Evolutionary conservation across 192 early-diverging fungal genomes (phyloP), one percentile per base, ranked within the genome.

Genomic region (Coemansia sp.): DNA sequence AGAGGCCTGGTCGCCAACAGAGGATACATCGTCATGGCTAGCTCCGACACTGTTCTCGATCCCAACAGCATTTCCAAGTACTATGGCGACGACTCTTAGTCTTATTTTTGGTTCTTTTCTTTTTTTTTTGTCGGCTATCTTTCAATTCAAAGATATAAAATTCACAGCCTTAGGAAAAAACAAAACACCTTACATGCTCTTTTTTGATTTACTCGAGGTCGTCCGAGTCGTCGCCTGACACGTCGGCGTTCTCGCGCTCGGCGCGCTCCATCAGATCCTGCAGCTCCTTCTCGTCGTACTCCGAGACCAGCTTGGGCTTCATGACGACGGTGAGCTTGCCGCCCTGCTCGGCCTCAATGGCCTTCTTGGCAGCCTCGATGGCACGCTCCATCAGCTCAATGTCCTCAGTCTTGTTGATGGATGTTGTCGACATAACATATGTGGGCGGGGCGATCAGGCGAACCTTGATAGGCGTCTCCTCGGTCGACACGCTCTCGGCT

Each of bases 271-370:
- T 89, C 35, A 94, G 78, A 58, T 90, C 90, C 61, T 87, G 91
- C 53, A 99, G 89, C 84, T 99, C 97, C 74, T 84, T 81, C 66
- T 99, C 97, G 72, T 99, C 97, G 30, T 89, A 88, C 67, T 94
- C 95, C 58, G 87, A 90, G 18, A 99, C 93, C 42, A 90, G 89
- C 70, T 90, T 90, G 57, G 97, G 94, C 73, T 90, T 94, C 92
- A 95, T 97, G 70, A 91, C 87, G 26, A 97, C 88, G 61, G 79
- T 86, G 64, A 97, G 84, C 65, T 68, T 83, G 59, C 95, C 95
- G 31, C 84, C 85, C 30, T 85, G 77, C 51, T 84, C 85, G 60
- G 87, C 28, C 59, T 37, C 88, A 64, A 99, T 89, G 33, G 84
- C 83, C 66, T 91, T 87, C 77, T 94, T 92, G 57, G 93, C 92